Evolutionary conservation across 75 land plant species (phyloP).

Genomic region (Selaginella moellendorffii): DNA sequence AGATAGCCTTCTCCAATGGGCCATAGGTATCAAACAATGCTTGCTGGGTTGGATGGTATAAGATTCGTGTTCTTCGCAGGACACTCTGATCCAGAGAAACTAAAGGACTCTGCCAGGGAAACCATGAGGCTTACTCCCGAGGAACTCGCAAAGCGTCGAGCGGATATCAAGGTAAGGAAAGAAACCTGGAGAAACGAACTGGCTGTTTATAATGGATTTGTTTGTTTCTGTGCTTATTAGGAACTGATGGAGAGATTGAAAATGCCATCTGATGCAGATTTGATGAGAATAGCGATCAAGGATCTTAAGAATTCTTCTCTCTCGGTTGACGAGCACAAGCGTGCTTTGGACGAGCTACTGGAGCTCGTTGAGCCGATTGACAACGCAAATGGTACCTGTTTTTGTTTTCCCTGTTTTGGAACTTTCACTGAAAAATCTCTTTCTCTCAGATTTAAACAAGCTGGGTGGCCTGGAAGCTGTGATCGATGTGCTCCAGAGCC

Average conservation of each 20-base stretch:
- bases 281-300: conserved; percentile 77
- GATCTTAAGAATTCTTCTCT: conserved; percentile 60
- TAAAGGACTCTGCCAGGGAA: conserved; percentile 52
- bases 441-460: conserved; percentile 67
- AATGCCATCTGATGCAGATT: conserved; percentile 77
- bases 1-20: conserved; percentile 65
- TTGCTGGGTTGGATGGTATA: too few relatives aligned
- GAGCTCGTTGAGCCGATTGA: conserved; percentile 87
- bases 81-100: conserved; percentile 70
- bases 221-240: conserved; percentile 25
- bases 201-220: background rate
- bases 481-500: conserved; percentile 44
- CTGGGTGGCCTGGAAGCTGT: conserved; percentile 64
- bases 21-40: conserved; percentile 40
- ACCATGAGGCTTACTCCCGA: conserved; percentile 31
- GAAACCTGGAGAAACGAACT: too few relatives aligned
- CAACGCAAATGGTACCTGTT: conserved; percentile 64
- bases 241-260: conserved; percentile 63
- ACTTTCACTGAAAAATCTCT: background rate
- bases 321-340: conserved; percentile 43
- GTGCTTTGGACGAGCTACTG: conserved; percentile 78
- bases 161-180: conserved; percentile 59
- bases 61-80: conserved; percentile 46
- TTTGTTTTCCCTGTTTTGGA: background rate
- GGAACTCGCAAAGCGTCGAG: conserved; percentile 46